Evolutionary conservation across 352 stramenopile genomes (phyloP), one percentile per base, ranked within the genome.

Genomic region (Phytopythium helicoides): DNA sequence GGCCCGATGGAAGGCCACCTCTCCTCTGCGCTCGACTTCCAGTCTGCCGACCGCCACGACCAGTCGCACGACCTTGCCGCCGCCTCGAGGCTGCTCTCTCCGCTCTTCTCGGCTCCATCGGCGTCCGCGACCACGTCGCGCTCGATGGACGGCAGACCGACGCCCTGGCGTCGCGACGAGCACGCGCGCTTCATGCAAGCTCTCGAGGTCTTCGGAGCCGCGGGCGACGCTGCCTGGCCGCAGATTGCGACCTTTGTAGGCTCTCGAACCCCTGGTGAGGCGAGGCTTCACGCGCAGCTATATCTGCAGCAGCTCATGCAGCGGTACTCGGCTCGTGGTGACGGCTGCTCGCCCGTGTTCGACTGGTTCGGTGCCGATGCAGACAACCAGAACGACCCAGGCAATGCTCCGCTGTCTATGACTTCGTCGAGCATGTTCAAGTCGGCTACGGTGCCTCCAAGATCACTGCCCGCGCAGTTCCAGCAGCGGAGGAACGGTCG

Each of bases 141-240:
- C 18, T 15, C 44, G 7, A 15, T 31, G n/a, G 44, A 50, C 44
- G 18, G 58, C 42, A 6, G 50, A 11, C 19, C 19, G 23, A 33
- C 56, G 9, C 45, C 56, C 16, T 94, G 86, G 83, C 62, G 69
- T 7, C 64, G 55, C 46, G 80, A 91, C 16, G 83, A 95, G 51
- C 86, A 95, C 57, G 67, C 59, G 16, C 66, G 84, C 12, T 94
- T 95, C 67, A 82, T 95, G 62, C 77, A 90, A 51, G 84, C 77
- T 14, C 67, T 95, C 8, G 86, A 95, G 56, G 57, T 71, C 12
- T 90, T 81, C 47, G 86, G 83, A 1, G 64, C 58, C 9, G 58
- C 73, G 38, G 52, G 54, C 12, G 76, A 74, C 19, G 67, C 86
- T 55, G 81, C 81, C 45, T 93, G 86, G 83, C 64, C 55, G 19